Evolutionary conservation across 23 red algal species (phyloP), one percentile per base, ranked within the genome.

Genomic region (Gracilaria gracilis): DNA sequence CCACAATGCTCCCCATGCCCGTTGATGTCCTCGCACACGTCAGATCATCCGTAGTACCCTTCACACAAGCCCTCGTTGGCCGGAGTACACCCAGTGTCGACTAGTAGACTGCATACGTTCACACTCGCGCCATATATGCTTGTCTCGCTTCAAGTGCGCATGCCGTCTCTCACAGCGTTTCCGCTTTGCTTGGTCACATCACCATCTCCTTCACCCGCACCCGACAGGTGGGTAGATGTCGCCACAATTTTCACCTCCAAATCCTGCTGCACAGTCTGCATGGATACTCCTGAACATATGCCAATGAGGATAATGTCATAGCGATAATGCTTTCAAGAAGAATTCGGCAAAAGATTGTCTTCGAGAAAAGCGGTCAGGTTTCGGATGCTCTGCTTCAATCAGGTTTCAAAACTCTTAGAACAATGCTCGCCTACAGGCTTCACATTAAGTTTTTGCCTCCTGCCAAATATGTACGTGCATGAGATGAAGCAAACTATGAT

Each of bases 1-100:
- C 83, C 3, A 87, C 83, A n/a, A 57, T 87, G 83, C 11, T 69
- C 28, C 2, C 83, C 83, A 54, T 87, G 83, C n/a, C 83, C 83
- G 15, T 87, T 15, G 25, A 61, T 73, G 31, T 87, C 83, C 44
- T 75, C 9, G 39, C 83, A 87, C 2, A 83, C 42, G 42, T 66
- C 40, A 37, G 53, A 61, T 35, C 80, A 57, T 1, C 80, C 80
- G 57, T 83, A 67, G 33, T 83, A 83, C 36, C 80, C 80, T 38
- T 83, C 27, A 27, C 80, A 83, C 15, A 83, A 42, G 12, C 80
- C 80, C 6, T 31, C 80, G 40, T 29, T 38, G 23, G 80, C 24
- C 25, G 83, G 83, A 75, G 65, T 75, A 42, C 83, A 87, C 15
- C 83, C 83, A 25, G 83, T 75, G 8, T 87, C 83, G n/a, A n/a